Evolutionary conservation across 208 protist genomes (phyloP).

Genomic region (Leishmania arabica): DNA sequence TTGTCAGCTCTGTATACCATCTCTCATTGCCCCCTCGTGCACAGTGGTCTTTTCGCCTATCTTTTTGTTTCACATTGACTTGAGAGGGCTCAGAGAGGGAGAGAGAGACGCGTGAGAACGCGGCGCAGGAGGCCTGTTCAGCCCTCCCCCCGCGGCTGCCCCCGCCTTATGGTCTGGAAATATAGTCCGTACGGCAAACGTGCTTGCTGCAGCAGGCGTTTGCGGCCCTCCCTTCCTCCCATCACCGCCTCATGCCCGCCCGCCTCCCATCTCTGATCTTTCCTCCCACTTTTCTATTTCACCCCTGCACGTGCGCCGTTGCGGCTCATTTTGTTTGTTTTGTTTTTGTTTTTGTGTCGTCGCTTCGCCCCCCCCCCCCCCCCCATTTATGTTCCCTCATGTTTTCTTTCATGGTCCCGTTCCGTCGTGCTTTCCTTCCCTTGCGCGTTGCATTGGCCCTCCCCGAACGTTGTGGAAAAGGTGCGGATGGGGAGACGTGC

Average conservation of each 20-base stretch:
- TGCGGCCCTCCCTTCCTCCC: neutral
- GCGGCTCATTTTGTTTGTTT: neutral
- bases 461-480: neutral
- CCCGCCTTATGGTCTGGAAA: neutral
- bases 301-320: neutral
- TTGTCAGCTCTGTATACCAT: neutral
- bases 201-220: neutral
- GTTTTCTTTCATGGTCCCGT: neutral
- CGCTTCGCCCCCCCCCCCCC: neutral
- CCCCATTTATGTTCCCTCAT: neutral
- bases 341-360: neutral
- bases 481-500: neutral
- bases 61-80: neutral
- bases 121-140: neutral
- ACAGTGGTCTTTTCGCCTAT: neutral
- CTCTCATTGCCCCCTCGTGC: neutral
- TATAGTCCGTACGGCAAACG: neutral
- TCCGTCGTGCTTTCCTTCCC: neutral
- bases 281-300: neutral
- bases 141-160: neutral
- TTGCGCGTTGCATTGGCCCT: neutral
- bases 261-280: neutral
- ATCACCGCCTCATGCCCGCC: neutral
- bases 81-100: neutral
- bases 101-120: neutral